Evolutionary conservation across 495 filamentous ascomycete genomes (phyloP).

Genomic region (Xylaria intraflava): DNA sequence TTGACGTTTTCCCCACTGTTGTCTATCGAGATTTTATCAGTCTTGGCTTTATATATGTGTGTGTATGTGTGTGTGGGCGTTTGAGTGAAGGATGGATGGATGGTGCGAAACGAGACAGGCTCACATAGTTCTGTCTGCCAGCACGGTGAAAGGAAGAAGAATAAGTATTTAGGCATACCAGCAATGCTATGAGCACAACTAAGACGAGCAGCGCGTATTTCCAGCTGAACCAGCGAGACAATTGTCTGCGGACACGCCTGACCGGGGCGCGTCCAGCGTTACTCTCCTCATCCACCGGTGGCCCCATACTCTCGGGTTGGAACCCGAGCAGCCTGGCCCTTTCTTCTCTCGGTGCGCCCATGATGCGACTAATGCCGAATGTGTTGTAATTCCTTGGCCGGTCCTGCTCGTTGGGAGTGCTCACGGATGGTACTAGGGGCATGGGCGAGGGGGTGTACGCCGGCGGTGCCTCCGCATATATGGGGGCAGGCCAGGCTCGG

Average conservation of each 20-base stretch:
- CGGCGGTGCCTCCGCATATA: conserved; percentile 39
- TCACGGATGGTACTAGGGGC: conserved; percentile 14
- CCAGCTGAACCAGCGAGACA: conserved; percentile 23
- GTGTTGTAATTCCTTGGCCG: conserved; percentile 33
- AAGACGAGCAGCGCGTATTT: conserved; percentile 17
- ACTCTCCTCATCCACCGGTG: conserved; percentile 16
- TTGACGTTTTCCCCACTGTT: conserved; percentile 9
- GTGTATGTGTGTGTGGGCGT: background rate
- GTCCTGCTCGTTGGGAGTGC: background rate
- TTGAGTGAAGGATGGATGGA: background rate
- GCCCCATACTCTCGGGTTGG: conserved; percentile 39
- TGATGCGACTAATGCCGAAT: conserved; percentile 24
- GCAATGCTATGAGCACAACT: conserved; percentile 25
- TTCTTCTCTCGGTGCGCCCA: conserved; percentile 33
- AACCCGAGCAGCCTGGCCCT: conserved; percentile 27
- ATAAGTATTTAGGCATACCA: conserved; percentile 22
- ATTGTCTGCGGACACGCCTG: conserved; percentile 23
- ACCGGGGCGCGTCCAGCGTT: conserved; percentile 21
- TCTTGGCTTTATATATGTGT: background rate
- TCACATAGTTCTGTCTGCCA: background rate
- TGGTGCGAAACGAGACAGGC: background rate
- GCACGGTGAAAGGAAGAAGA: conserved; percentile 1
- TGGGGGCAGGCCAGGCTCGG: conserved; percentile 15
- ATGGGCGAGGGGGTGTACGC: conserved; percentile 39
- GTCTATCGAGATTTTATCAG: conserved; percentile 14